Percentiles rank a stretch among this genome's conserved stretches.
phyloP scores from a whole-genome alignment of 1,284 basidiomycete species.

The Gomphus sp. region DNA sequence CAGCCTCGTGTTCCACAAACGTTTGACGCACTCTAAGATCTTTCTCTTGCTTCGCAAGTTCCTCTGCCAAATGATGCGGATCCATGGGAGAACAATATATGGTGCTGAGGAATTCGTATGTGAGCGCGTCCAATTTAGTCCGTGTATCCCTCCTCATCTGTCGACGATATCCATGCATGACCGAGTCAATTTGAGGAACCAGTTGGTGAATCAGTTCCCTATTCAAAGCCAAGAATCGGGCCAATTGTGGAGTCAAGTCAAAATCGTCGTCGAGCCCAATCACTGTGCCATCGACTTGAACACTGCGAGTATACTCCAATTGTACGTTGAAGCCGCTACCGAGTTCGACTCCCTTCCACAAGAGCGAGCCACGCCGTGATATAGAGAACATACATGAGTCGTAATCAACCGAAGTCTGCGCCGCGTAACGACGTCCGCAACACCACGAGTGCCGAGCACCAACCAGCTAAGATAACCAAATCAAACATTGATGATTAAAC shows the following conservation, averaged over 20 bases:
- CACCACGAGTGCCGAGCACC: slow-evolving; percentile 33
- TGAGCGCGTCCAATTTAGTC: slow-evolving; percentile 48
- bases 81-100: slow-evolving; percentile 51
- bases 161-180: slow-evolving; percentile 45
- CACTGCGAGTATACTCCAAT: slow-evolving; percentile 46
- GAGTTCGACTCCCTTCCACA: slow-evolving; percentile 50
- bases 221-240: slow-evolving; percentile 61
- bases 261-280: slow-evolving; percentile 67
- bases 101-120: slow-evolving; percentile 58
- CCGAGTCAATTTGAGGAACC: slow-evolving; percentile 36
- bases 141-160: slow-evolving; percentile 41
- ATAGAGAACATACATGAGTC: slow-evolving; percentile 45
- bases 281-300: slow-evolving; percentile 41
- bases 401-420: slow-evolving; percentile 39
- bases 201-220: slow-evolving; percentile 38
- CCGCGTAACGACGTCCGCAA: slow-evolving; percentile 38
- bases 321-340: slow-evolving; percentile 65
- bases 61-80: slow-evolving; percentile 33
- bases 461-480: slow-evolving; percentile 29
- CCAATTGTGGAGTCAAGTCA: slow-evolving; percentile 51
- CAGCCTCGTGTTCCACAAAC: slow-evolving; percentile 37
- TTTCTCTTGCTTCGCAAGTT: slow-evolving; percentile 38
- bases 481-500: slow-evolving; percentile 10
- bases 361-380: slow-evolving; percentile 43
- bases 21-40: slow-evolving; percentile 49